These are phyloP conservation scores for Dothideomycetes sp. DNA, from an alignment of 2,329 filamentous ascomycete genomes.

Conservation along the genomic window DNA sequence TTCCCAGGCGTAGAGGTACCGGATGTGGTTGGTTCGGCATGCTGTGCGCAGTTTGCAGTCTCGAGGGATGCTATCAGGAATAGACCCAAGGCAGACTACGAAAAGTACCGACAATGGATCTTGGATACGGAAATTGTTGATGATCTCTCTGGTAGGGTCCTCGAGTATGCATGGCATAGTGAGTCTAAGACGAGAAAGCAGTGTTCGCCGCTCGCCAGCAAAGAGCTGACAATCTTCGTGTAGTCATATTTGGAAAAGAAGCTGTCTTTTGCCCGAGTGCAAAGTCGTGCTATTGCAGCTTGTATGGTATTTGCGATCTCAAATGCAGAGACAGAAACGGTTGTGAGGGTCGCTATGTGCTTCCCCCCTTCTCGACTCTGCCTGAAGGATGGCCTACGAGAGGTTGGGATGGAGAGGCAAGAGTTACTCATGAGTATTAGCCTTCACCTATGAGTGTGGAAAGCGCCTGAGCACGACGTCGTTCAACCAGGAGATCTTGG, in stretches of 20 bases:
- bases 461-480: no score
- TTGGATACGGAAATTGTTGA: constrained; percentile 35
- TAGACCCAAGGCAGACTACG: constrained; percentile 37
- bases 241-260: constrained; percentile 9
- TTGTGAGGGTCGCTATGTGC: constrained; percentile 47
- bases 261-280: constrained; percentile 49
- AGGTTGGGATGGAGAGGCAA: constrained; percentile 39
- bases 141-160: constrained; percentile 39
- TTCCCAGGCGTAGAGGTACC: constrained; percentile 33
- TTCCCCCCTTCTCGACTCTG: constrained; percentile 47
- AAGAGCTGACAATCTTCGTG: background rate
- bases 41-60: constrained; percentile 46
- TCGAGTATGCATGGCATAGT: constrained; percentile 50
- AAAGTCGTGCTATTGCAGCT: constrained; percentile 53
- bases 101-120: constrained; percentile 38
- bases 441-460: no score
- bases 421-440: background rate
- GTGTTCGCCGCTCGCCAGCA: no score
- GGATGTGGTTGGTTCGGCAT: constrained; percentile 36
- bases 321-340: constrained; percentile 28
- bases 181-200: no score
- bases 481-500: no score
- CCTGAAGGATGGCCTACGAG: constrained; percentile 51
- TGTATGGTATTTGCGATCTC: constrained; percentile 51
- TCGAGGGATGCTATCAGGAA: constrained; percentile 35